Percentiles rank a stretch among this genome's conserved stretches.
Conservation (phyloP, 2,329 filamentous ascomycete species). For the Colletotrichum theobromicola region DNA sequence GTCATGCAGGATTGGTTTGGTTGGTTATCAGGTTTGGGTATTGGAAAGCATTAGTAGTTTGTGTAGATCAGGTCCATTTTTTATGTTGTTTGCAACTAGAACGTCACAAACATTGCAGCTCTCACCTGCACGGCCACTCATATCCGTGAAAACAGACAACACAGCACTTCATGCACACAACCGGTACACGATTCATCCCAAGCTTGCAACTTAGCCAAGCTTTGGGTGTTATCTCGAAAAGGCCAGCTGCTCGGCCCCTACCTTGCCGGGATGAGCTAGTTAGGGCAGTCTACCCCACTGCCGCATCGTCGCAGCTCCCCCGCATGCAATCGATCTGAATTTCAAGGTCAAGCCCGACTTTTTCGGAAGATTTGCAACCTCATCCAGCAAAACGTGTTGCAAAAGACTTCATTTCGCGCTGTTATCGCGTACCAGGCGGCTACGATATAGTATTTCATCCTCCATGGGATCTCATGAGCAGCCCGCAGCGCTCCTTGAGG, state of each 20-base stretch:
- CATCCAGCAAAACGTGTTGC: neutral
- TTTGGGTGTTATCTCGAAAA: neutral
- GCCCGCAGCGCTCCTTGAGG: conserved; percentile 22
- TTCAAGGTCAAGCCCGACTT: neutral
- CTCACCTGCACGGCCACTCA: no score
- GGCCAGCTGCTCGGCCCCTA: neutral
- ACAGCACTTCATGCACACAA: neutral
- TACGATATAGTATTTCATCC: neutral
- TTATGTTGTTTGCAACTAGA: no score
- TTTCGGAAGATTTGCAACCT: accelerated
- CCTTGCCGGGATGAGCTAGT: neutral
- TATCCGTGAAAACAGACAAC: neutral
- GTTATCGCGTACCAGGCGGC: neutral
- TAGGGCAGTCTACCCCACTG: neutral
- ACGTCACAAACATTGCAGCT: no score
- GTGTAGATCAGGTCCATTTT: neutral
- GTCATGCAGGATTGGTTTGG: neutral
- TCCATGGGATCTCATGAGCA: neutral
- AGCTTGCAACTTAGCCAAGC: neutral
- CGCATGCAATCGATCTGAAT: neutral
- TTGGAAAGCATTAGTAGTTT: neutral
- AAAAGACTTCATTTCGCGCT: neutral
- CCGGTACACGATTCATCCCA: neutral
- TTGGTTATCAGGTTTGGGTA: neutral
- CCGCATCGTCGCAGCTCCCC: neutral